Conservation (phyloP, 768 basidiomycete species). For the Phaeotremella fagi region DNA sequence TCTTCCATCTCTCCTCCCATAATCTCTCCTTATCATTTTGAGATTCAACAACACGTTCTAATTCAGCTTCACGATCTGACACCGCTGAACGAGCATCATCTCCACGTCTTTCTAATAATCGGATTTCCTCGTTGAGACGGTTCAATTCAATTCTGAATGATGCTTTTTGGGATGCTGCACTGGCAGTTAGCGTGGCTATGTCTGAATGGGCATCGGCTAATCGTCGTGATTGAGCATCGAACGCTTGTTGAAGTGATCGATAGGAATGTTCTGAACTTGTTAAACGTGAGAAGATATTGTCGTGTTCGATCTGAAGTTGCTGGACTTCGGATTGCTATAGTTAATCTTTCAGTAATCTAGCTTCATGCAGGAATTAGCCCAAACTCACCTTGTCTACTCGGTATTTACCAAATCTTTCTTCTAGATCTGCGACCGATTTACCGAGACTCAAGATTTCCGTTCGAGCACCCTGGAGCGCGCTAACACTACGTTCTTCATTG, state of each 20-base stretch:
- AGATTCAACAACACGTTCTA: slow-evolving; percentile 67
- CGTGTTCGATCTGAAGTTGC: slow-evolving; percentile 70
- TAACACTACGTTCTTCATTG: slow-evolving; percentile 74
- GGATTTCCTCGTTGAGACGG: slow-evolving; percentile 67
- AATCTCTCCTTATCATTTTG: slow-evolving; percentile 63
- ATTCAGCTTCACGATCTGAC: slow-evolving; percentile 74
- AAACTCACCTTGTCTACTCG: slow-evolving; percentile 60
- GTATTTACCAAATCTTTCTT: slow-evolving; percentile 78
- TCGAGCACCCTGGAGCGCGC: slow-evolving; percentile 73
- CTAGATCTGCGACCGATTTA: slow-evolving; percentile 64
- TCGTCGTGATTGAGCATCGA: slow-evolving; percentile 67
- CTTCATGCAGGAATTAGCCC: neutral
- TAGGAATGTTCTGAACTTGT: slow-evolving; percentile 64
- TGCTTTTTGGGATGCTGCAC: slow-evolving; percentile 78
- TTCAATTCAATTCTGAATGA: slow-evolving; percentile 73
- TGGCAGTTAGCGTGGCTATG: slow-evolving; percentile 68
- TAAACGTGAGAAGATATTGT: slow-evolving; percentile 64
- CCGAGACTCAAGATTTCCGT: slow-evolving; percentile 69
- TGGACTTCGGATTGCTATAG: slow-evolving; percentile 57
- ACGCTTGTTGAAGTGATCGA: slow-evolving; percentile 66
- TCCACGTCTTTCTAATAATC: slow-evolving; percentile 82
- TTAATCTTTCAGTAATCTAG: neutral
- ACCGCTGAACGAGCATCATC: slow-evolving; percentile 77
- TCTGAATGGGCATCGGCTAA: slow-evolving; percentile 70
- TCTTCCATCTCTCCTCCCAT: slow-evolving; percentile 66